phyloP scores from a whole-genome alignment of 352 stramenopile genomes.

The Phytophthora uliginosa region DNA sequence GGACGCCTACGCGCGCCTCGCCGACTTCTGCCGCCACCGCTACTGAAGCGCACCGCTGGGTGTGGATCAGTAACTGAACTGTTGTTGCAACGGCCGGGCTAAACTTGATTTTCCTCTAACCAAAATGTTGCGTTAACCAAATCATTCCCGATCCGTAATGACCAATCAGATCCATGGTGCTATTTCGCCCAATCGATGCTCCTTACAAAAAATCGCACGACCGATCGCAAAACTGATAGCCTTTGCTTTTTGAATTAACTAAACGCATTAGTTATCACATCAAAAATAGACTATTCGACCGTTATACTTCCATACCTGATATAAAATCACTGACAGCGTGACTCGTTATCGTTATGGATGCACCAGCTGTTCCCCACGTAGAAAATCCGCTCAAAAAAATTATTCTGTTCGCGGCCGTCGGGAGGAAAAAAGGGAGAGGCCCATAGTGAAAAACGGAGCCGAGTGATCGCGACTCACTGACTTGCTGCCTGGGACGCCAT shows the following conservation, averaged over 20 bases:
- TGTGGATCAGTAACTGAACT: not conserved
- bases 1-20: slow-evolving; percentile 74
- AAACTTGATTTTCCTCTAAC: not conserved
- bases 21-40: slow-evolving; percentile 62
- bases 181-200: slow-evolving; percentile 28
- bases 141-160: slow-evolving; percentile 8
- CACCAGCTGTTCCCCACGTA: slow-evolving; percentile 10
- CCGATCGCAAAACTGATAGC: not conserved
- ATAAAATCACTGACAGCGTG: not conserved
- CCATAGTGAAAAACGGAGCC: slow-evolving; percentile 23
- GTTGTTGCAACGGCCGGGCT: not conserved
- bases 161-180: not conserved
- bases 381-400: slow-evolving; percentile 22
- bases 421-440: slow-evolving; percentile 10
- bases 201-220: slow-evolving; percentile 15
- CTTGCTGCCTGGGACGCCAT: slow-evolving; percentile 8
- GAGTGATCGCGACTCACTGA: slow-evolving; percentile 23
- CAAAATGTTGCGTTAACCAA: slow-evolving; percentile 1
- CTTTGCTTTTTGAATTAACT: not conserved
- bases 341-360: slow-evolving; percentile 29
- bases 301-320: not conserved
- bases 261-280: no score
- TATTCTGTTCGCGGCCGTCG: slow-evolving; percentile 17
- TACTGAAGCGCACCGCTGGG: slow-evolving; percentile 4
- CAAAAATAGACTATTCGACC: not conserved